These are phyloP conservation scores for Eucalyptus curtisii DNA, from an alignment of 345 rosid genomes.

Conservation along the genomic window DNA sequence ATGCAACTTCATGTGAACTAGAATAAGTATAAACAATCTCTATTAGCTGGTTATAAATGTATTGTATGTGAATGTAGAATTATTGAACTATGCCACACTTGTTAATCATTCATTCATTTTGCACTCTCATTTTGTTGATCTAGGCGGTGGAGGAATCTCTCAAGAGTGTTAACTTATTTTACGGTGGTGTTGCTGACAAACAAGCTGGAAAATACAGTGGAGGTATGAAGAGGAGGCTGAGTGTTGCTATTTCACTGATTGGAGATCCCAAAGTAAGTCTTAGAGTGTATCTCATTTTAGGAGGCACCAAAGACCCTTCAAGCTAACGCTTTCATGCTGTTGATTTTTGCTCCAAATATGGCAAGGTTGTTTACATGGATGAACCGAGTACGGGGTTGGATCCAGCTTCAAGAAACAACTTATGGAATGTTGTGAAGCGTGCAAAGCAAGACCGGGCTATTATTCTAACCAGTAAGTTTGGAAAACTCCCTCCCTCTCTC, in stretches of 20 bases:
- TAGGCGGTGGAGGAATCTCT: constrained; percentile 97
- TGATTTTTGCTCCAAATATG: background rate
- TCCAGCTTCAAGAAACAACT: constrained; percentile 85
- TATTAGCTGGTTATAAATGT: background rate
- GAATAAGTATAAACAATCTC: background rate
- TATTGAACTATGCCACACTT: background rate
- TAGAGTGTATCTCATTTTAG: background rate
- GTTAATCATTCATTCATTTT: background rate
- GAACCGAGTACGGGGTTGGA: constrained; percentile 98
- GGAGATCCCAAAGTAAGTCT: constrained; percentile 75
- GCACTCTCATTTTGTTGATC: background rate
- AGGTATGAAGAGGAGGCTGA: constrained; percentile 97
- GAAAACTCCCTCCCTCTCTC: background rate
- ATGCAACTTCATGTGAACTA: background rate
- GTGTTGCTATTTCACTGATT: constrained; percentile 91
- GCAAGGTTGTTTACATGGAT: constrained; percentile 94
- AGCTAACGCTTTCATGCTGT: background rate
- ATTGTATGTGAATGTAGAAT: background rate
- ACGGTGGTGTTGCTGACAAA: constrained; percentile 83
- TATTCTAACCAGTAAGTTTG: constrained; percentile 60
- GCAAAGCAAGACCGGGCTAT: constrained; percentile 80
- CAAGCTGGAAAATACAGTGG: constrained; percentile 90
- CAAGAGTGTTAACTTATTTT: constrained; percentile 53
- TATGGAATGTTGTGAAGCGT: constrained; percentile 81
- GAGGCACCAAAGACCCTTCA: background rate